Conservation (phyloP, 805 yeast species). For the Ogataea nitratoaversa region DNA sequence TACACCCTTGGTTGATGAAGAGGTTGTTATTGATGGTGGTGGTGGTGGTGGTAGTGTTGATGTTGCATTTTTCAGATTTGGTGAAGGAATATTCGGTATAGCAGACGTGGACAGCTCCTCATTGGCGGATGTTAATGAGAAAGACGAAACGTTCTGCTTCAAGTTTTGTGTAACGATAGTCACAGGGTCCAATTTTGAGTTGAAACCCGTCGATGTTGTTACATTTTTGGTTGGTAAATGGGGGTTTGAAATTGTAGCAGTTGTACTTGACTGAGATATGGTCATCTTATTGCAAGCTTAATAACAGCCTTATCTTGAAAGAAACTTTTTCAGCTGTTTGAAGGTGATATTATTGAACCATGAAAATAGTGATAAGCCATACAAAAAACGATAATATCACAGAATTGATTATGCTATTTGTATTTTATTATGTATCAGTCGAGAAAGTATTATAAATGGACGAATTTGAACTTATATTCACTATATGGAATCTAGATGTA, state of each 20-base stretch:
- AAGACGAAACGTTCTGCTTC: not conserved
- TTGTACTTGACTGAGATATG: not conserved
- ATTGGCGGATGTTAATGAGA: constrained; percentile 15
- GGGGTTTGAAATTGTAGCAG: not conserved
- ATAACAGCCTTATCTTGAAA: no score
- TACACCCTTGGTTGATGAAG: not conserved
- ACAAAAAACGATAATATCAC: no score
- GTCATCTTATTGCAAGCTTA: no score
- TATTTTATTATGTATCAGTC: no score
- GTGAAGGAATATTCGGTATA: not conserved
- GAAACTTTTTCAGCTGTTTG: no score
- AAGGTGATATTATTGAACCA: no score
- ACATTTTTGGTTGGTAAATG: not conserved
- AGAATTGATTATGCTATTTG: no score
- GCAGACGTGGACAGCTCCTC: not conserved
- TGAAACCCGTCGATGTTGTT: not conserved
- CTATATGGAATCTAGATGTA: no score
- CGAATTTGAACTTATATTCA: no score
- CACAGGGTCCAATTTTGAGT: not conserved
- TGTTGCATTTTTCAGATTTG: not conserved
- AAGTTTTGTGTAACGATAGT: not conserved
- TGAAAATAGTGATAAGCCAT: no score
- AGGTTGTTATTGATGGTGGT: not conserved
- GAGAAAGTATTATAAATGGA: no score
- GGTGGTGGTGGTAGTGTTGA: not conserved